A percentile compares a stretch with the other conserved stretches of the same genome.
phyloP scores from a whole-genome alignment of 441 rosid species.

The Erodium chrysanthum region DNA sequence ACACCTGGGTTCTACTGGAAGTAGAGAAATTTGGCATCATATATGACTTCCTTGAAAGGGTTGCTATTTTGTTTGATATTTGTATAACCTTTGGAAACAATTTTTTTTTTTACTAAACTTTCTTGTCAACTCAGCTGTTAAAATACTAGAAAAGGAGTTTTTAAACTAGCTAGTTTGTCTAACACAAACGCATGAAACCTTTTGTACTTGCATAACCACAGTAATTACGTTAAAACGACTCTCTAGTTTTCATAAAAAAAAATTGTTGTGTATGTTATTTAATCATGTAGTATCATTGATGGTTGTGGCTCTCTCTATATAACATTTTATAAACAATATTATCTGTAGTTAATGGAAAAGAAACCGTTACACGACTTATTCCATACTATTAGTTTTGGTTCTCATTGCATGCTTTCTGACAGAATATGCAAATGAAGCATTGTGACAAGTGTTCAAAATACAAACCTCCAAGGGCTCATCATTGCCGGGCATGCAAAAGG shows the following conservation, averaged over 20 bases:
- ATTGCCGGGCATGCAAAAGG: constrained; percentile 72
- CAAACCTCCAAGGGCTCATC: constrained; percentile 81
- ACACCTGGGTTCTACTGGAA: neutral
- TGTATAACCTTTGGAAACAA: neutral
- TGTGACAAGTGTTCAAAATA: constrained; percentile 56
- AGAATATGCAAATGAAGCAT: constrained; percentile 26
- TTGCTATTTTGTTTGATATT: neutral
- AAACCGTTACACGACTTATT: neutral
- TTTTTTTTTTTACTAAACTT: too few species aligned
- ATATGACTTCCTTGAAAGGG: neutral
- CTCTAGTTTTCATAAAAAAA: neutral
- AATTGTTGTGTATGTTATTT: neutral
- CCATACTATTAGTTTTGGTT: neutral
- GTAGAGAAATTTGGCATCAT: neutral
- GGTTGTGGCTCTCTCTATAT: neutral
- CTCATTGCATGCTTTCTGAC: neutral
- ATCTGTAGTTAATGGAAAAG: neutral
- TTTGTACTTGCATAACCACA: neutral
- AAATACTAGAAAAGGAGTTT: neutral
- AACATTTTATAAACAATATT: neutral
- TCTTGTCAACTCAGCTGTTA: too few species aligned
- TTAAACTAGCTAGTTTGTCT: neutral
- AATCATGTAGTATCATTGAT: neutral
- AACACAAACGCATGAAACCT: neutral
- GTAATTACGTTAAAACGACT: neutral